Percentiles rank a stretch among this genome's conserved stretches.
Evolutionary conservation across 352 stramenopile genomes (phyloP).

Genomic region (Pythium vanterpoolii): DNA sequence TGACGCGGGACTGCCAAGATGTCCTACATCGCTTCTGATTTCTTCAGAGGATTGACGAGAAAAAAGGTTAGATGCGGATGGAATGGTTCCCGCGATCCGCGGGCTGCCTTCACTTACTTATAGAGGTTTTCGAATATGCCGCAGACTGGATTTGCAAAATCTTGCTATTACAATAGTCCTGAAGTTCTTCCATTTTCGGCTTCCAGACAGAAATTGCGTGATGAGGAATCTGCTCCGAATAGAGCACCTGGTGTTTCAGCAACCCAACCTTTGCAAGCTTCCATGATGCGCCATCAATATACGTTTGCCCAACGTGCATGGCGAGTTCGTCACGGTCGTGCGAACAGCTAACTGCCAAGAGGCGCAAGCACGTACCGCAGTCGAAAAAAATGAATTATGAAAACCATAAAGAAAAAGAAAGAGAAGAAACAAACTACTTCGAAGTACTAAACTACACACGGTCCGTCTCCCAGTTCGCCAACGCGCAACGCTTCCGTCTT

Average conservation of each 20-base stretch:
- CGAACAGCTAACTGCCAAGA: not conserved
- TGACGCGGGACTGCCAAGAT: too few species aligned
- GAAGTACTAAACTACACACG: conserved; percentile 8
- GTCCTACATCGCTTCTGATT: too few species aligned
- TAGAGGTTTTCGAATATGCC: too few species aligned
- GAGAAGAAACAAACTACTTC: conserved; percentile 6
- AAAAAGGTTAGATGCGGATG: too few species aligned
- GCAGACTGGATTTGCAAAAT: too few species aligned
- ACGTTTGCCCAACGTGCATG: not conserved
- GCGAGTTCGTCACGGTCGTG: not conserved
- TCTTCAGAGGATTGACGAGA: too few species aligned
- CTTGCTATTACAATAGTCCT: too few species aligned
- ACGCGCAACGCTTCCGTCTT: too few species aligned
- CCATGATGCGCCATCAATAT: not conserved
- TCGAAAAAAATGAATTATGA: conserved; percentile 1
- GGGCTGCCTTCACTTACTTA: too few species aligned
- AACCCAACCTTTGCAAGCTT: not conserved
- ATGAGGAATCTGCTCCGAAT: not conserved
- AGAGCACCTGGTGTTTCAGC: not conserved
- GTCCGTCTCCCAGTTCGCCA: not conserved
- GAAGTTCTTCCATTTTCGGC: too few species aligned
- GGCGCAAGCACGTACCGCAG: not conserved
- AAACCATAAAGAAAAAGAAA: conserved; percentile 6
- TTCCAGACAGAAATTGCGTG: too few species aligned
- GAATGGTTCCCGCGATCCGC: too few species aligned